These are phyloP conservation scores for Litsea cubeba DNA, from an alignment of 164 flowering plant genomes.

Conservation along the genomic window DNA sequence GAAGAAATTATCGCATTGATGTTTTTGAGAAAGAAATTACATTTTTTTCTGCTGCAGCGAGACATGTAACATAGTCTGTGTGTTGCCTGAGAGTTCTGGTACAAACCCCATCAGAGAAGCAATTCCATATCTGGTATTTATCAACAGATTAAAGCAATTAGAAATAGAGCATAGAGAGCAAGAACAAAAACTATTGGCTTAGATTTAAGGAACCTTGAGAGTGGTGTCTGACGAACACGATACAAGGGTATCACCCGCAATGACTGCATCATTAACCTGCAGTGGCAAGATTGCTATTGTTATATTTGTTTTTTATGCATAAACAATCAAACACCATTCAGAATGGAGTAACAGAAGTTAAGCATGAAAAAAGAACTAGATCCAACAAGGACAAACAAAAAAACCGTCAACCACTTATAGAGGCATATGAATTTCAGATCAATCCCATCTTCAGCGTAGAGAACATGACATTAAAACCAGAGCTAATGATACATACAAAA, in stretches of 20 bases:
- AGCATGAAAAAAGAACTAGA: slow-evolving; percentile 3
- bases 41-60: slow-evolving; percentile 76
- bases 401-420: neutral
- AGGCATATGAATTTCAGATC: neutral
- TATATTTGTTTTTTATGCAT: neutral
- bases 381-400: neutral
- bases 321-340: neutral
- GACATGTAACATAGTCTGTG: slow-evolving; percentile 92
- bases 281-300: slow-evolving; percentile 13
- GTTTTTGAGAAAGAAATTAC: slow-evolving; percentile 45
- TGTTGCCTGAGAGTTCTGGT: slow-evolving; percentile 79
- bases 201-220: slow-evolving; percentile 55
- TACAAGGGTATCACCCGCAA: slow-evolving; percentile 76
- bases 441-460: neutral
- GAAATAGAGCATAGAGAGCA: slow-evolving; percentile 10
- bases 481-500: too few species aligned
- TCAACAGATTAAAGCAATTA: slow-evolving; percentile 5
- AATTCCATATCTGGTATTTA: slow-evolving; percentile 66
- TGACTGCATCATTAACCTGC: slow-evolving; percentile 93
- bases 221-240: slow-evolving; percentile 97
- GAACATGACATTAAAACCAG: too few species aligned
- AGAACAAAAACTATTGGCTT: neutral
- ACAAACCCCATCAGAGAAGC: slow-evolving; percentile 71
- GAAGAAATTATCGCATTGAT: slow-evolving; percentile 12
- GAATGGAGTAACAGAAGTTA: neutral